Evolutionary conservation across 768 basidiomycete genomes (phyloP).

Genomic region (Lactarius hatsudake): DNA sequence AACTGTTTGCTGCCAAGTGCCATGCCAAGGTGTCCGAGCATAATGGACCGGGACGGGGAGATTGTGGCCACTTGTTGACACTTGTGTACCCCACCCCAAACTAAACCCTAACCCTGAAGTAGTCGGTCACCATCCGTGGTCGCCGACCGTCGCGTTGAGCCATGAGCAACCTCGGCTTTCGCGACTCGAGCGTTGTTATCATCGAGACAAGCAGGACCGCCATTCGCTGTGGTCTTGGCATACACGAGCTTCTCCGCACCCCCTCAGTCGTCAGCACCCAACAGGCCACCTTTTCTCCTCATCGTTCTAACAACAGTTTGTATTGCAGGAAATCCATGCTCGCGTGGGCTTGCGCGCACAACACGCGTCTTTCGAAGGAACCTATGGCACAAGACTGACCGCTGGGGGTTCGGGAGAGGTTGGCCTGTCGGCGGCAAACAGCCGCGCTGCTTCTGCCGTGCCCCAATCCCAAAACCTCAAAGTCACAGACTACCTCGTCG

Average conservation of each 20-base stretch:
- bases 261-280: slow-evolving; percentile 63
- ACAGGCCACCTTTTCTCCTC: slow-evolving; percentile 5
- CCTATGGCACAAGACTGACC: slow-evolving; percentile 34
- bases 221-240: slow-evolving; percentile 73
- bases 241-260: slow-evolving; percentile 72
- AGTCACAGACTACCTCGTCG: slow-evolving; percentile 81
- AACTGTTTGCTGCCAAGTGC: no score
- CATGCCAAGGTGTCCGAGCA: background rate
- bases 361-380: slow-evolving; percentile 25
- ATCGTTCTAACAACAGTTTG: slow-evolving; percentile 2
- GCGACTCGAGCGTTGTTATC: slow-evolving; percentile 77
- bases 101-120: slow-evolving; percentile 15
- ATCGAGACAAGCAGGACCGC: slow-evolving; percentile 73
- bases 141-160: slow-evolving; percentile 9
- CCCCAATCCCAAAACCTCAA: slow-evolving; percentile 44
- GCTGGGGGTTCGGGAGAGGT: slow-evolving; percentile 30
- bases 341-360: slow-evolving; percentile 67
- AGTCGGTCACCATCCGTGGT: background rate
- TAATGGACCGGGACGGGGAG: background rate
- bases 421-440: slow-evolving; percentile 43
- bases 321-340: slow-evolving; percentile 66
- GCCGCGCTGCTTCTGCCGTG: slow-evolving; percentile 47
- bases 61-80: background rate
- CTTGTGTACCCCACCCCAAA: background rate
- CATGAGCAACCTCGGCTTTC: slow-evolving; percentile 57